These are phyloP conservation scores for Cladophialophora chaetospira DNA, from an alignment of 2,329 filamentous ascomycete species.

Conservation along the genomic window DNA sequence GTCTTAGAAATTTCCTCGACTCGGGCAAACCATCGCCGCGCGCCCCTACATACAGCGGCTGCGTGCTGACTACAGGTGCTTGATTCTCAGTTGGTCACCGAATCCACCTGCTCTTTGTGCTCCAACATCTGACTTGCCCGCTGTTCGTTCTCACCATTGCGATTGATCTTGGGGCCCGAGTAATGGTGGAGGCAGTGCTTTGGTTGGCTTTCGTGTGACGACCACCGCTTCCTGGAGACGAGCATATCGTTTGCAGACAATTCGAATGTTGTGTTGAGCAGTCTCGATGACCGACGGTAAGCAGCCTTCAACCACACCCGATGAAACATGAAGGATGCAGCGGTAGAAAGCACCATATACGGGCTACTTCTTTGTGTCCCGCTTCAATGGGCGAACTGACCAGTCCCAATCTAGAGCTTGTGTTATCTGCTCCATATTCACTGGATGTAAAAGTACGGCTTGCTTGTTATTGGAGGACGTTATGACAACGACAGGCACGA, in stretches of 20 bases:
- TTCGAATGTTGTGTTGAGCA: not conserved
- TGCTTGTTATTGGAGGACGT: not conserved
- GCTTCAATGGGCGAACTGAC: too few relatives aligned
- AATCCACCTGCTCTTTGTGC: not conserved
- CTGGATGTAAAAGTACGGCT: too few relatives aligned
- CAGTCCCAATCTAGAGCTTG: too few relatives aligned
- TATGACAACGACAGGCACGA: not conserved
- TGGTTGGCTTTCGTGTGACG: not conserved
- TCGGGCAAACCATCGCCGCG: too few relatives aligned
- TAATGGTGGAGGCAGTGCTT: slow-evolving; percentile 1
- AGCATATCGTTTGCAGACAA: not conserved
- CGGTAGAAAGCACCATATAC: too few relatives aligned
- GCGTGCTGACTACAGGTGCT: not conserved
- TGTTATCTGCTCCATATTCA: too few relatives aligned
- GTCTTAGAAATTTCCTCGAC: too few relatives aligned
- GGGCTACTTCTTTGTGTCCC: too few relatives aligned
- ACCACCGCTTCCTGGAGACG: not conserved
- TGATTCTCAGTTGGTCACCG: too few relatives aligned
- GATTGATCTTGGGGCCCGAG: not conserved
- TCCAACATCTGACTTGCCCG: not conserved
- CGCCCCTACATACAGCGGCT: too few relatives aligned
- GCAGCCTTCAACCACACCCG: not conserved
- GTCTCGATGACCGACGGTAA: slow-evolving; percentile 1
- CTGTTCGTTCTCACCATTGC: not conserved
- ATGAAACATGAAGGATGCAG: not conserved